phyloP scores from a whole-genome alignment of 768 basidiomycete species.

The Multifurca ochricompacta region DNA sequence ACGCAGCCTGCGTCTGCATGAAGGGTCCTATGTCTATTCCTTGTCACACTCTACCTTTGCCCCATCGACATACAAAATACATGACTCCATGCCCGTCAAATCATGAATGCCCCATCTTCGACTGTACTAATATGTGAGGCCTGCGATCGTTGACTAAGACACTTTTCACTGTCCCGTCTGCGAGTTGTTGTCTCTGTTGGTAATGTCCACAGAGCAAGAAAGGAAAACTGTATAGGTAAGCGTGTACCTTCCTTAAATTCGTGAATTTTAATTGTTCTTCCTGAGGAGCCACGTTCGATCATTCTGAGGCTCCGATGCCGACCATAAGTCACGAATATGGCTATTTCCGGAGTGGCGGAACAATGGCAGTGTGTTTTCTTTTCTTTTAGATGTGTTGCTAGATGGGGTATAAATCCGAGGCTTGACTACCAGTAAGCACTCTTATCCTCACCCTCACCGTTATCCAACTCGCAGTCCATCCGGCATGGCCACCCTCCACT shows the following conservation, averaged over 20 bases:
- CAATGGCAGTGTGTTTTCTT: slow-evolving; percentile 2
- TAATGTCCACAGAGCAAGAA: background rate
- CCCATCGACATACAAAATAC: slow-evolving; percentile 26
- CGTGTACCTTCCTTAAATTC: background rate
- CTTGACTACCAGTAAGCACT: background rate
- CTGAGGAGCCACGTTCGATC: slow-evolving; percentile 1
- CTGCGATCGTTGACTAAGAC: background rate
- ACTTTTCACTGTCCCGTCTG: background rate
- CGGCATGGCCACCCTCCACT: slow-evolving; percentile 4
- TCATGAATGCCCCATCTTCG: slow-evolving; percentile 1
- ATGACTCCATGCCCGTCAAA: slow-evolving; percentile 24
- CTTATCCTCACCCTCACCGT: background rate
- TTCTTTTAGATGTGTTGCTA: slow-evolving; percentile 12
- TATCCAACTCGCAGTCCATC: slow-evolving; percentile 10
- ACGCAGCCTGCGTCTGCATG: slow-evolving; percentile 48
- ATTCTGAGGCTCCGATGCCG: slow-evolving; percentile 1
- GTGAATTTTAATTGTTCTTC: background rate
- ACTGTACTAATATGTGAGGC: background rate
- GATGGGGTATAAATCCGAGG: slow-evolving; percentile 14
- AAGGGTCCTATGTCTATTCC: slow-evolving; percentile 24
- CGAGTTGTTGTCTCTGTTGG: background rate
- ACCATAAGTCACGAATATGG: slow-evolving; percentile 1
- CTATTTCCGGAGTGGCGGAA: slow-evolving; percentile 9
- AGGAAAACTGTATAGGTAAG: background rate
- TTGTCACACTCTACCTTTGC: slow-evolving; percentile 16